Base-by-base conservation (phyloP, 2,329 filamentous ascomycete genomes). In the Fusarium verticillioides region DNA sequence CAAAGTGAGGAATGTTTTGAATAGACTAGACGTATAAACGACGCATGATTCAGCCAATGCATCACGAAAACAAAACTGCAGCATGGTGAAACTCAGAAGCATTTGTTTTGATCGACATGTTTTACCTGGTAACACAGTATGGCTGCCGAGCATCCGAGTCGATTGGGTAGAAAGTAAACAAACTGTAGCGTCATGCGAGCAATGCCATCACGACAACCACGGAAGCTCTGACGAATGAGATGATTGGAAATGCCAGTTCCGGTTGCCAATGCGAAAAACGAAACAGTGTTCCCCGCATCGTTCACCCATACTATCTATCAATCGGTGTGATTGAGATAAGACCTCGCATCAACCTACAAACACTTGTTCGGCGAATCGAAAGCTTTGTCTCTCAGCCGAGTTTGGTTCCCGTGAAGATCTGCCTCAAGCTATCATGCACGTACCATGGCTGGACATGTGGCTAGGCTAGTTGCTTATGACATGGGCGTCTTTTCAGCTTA, bases 271-370 rank as follows among this genome's bases (percentile, higher is more conserved):
- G 59, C 43, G 59, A 61, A 46, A 71, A 63, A 50, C 47, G 44
- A 63, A 50, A 39, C n/a, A 57, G 42, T 54, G 46, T 70, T 61
- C 74, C 75, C 74, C 72, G 69, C 73, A 72, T 65, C 54, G 58
- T 60, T 61, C 60, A 46, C 65, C 72, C 69, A 49, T 66, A 65
- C 67, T 64, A 53, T 43, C 50, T 47, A 67, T 57, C 49, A 71
- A 32, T 68, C 59, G 57, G 59, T 73, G 66, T 63, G 70, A 73
- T 69, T 68, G 28, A 37, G 37, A 46, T 30, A 36, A 61, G 37
- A 16, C 37, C 69, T 30, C 28, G 69, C 73, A 71, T 70, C 42
- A 36, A 58, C 23, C 43, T 44, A 44, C 21, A 52, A 61, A 46
- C 49, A 39, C 40, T 21, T 42, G 21, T 36, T 53, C 49, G 54